Evolutionary conservation across 2,329 filamentous ascomycete species (phyloP).

Genomic region (Aureobasidium pullulans): DNA sequence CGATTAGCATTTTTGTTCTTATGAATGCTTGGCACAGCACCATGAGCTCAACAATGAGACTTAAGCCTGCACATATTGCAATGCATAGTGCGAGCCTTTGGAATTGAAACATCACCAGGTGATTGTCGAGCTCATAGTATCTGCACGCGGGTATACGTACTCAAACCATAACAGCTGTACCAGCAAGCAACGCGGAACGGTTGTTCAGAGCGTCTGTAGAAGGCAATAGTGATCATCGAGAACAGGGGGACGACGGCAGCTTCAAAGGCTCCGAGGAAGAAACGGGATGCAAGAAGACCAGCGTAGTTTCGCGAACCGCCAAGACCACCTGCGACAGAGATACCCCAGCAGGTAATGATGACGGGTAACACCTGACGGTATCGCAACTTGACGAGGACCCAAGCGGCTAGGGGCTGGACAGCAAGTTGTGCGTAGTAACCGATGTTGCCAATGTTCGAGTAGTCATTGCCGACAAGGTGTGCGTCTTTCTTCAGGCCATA

Average conservation of each 20-base stretch:
- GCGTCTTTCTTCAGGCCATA: conserved; percentile 17
- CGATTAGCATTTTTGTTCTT: no score
- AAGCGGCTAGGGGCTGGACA: conserved; percentile 14
- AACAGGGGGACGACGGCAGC: conserved; percentile 14
- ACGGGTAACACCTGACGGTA: conserved; percentile 15
- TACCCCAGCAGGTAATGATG: conserved; percentile 16
- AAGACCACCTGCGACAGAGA: conserved; percentile 14
- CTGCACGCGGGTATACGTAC: background rate
- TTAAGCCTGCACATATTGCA: no score
- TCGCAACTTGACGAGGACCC: conserved; percentile 13
- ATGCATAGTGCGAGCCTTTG: no score
- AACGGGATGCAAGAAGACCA: conserved; percentile 17
- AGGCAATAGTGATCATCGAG: conserved; percentile 15
- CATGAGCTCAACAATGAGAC: no score
- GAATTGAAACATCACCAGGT: no score
- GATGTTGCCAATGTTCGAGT: conserved; percentile 16
- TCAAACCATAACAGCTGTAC: conserved; percentile 15
- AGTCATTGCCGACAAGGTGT: conserved; percentile 16
- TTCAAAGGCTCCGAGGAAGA: conserved; percentile 18
- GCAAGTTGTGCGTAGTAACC: conserved; percentile 16
- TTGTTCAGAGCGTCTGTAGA: conserved; percentile 13
- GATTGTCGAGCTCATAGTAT: no score
- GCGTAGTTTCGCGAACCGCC: conserved; percentile 14
- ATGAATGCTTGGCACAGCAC: no score
- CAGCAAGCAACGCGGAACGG: conserved; percentile 15